Evolutionary conservation across 1,284 basidiomycete species (phyloP).

Genomic region (Mycena sp.): DNA sequence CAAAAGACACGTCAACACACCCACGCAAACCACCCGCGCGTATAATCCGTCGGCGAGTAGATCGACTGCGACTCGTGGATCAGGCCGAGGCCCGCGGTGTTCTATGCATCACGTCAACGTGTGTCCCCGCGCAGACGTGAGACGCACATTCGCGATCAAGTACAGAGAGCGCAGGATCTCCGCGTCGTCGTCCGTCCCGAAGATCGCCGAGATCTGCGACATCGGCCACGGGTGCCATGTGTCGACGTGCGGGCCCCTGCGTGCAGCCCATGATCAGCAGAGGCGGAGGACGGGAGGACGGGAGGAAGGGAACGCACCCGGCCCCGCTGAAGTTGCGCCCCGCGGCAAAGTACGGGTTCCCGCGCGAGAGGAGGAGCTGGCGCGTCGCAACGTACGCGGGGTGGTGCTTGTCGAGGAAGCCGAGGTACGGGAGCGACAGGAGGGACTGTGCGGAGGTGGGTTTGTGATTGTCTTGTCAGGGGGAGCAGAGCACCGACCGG

Average conservation of each 20-base stretch:
- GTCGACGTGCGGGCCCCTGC: conserved; percentile 78
- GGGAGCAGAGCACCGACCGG: conserved; percentile 57
- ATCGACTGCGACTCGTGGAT: conserved; percentile 82
- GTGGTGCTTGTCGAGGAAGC: conserved; percentile 71
- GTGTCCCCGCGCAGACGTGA: background rate
- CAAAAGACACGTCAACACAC: conserved; percentile 20
- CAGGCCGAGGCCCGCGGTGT: conserved; percentile 78
- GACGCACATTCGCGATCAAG: conserved; percentile 69
- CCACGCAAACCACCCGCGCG: conserved; percentile 88
- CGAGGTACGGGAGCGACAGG: conserved; percentile 80
- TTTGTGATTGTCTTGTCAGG: background rate
- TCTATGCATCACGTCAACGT: conserved; percentile 53
- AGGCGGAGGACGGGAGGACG: background rate
- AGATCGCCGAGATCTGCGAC: conserved; percentile 80
- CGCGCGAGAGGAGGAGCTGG: conserved; percentile 65
- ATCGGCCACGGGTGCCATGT: conserved; percentile 83
- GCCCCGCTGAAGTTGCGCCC: conserved; percentile 73
- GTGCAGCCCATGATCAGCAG: background rate
- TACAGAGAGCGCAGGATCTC: conserved; percentile 73
- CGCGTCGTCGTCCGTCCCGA: conserved; percentile 74
- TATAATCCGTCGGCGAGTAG: conserved; percentile 65
- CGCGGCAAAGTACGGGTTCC: conserved; percentile 76
- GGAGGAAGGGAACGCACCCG: conserved; percentile 63
- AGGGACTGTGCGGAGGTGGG: conserved; percentile 56
- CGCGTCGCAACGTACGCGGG: conserved; percentile 70